Evolutionary conservation across 139 green algal species (phyloP).

Genomic region (Raphidocelis subcapitata): DNA sequence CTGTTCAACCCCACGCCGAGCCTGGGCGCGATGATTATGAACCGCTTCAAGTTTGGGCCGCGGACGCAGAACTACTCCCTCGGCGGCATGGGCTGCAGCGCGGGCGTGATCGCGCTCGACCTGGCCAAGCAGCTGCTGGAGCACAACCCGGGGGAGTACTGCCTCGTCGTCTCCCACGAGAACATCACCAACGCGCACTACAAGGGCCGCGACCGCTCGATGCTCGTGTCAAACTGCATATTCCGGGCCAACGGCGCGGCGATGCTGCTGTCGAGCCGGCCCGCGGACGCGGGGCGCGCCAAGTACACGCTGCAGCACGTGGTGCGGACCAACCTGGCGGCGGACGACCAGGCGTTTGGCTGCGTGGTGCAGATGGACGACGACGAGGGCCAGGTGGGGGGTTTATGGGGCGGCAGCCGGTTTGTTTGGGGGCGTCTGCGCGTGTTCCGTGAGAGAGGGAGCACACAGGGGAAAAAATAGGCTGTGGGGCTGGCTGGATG

Average conservation of each 20-base stretch:
- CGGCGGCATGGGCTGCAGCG: conserved; percentile 90
- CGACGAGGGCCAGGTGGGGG: conserved; percentile 30
- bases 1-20: conserved; percentile 97
- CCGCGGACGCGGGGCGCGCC: conserved; percentile 52
- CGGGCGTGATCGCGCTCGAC: conserved; percentile 71
- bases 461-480: no score
- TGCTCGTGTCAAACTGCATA: conserved; percentile 95
- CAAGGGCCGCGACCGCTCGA: conserved; percentile 83
- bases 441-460: no score
- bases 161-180: conserved; percentile 92
- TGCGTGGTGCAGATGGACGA: conserved; percentile 75
- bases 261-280: conserved; percentile 85
- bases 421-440: no score
- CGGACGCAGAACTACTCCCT: conserved; percentile 93
- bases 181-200: conserved; percentile 98
- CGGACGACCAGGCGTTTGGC: conserved; percentile 80
- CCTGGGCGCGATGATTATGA: conserved; percentile 93
- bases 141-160: conserved; percentile 63
- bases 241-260: conserved; percentile 92
- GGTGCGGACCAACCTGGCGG: conserved; percentile 90
- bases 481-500: no score
- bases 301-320: conserved; percentile 56
- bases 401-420: no score
- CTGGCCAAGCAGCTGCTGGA: conserved; percentile 58
- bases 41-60: conserved; percentile 86